phyloP scores from a whole-genome alignment of 2,329 filamentous ascomycete genomes.

The Talaromyces sp. region DNA sequence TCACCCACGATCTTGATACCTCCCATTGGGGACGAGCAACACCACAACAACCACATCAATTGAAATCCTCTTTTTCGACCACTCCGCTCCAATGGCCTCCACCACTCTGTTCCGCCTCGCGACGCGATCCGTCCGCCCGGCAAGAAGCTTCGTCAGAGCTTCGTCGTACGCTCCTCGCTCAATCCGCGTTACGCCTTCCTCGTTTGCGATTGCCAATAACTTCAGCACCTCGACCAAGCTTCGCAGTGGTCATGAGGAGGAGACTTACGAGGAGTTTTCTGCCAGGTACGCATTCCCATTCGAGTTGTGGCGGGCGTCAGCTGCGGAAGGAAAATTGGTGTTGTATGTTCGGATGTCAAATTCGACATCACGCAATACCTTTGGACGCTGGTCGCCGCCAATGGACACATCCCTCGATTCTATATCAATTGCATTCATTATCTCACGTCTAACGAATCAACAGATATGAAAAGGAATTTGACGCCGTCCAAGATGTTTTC shows the following conservation, averaged over 20 bases:
- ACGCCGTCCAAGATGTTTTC: conserved; percentile 95
- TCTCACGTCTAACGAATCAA: not conserved
- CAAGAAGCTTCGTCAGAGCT: conserved; percentile 60
- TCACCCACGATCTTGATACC: conserved; percentile 9
- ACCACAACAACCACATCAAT: conserved; percentile 14
- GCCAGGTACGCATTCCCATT: conserved; percentile 67
- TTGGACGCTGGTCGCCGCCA: not conserved
- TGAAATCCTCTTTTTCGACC: conserved; percentile 3
- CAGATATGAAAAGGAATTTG: conserved; percentile 99
- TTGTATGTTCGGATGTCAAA: conserved; percentile 5
- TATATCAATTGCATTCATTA: not conserved
- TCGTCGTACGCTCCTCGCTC: conserved; percentile 53
- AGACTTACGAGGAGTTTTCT: conserved; percentile 98
- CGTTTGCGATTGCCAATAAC: conserved; percentile 63
- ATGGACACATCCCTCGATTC: not conserved
- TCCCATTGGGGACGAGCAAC: conserved; percentile 18
- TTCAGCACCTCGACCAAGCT: conserved; percentile 55
- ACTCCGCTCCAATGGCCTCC: conserved; percentile 58
- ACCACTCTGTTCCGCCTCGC: conserved; percentile 67
- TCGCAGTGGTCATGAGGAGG: conserved; percentile 70
- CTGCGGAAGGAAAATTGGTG: not conserved
- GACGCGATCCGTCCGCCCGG: conserved; percentile 60
- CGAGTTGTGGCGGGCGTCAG: conserved; percentile 17
- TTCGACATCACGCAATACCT: conserved; percentile 12
- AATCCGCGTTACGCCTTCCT: conserved; percentile 50